Evolutionary conservation across 106 monocot genomes (phyloP), one percentile per base, ranked within the genome.

Genomic region (Cymbidium sinense): DNA sequence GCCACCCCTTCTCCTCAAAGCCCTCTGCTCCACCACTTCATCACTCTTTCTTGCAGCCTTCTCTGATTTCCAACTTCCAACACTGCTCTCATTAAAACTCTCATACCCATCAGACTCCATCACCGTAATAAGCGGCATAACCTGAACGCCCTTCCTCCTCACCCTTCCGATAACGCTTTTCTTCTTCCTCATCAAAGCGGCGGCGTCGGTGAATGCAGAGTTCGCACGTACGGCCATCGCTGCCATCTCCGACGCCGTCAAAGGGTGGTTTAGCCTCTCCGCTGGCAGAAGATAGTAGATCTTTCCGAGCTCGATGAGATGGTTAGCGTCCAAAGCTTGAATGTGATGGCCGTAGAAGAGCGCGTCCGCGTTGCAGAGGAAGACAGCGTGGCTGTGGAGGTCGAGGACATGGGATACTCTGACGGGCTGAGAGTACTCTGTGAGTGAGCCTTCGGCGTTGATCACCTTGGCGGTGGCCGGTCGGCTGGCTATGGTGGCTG

Each of bases 361-460:
- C 9, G n/a, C 31, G 71, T 82, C 76, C 39, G 82, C 70, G 69
- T 77, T 19, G 82, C 82, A 77, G 28, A 82, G 52, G 58, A 82
- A 41, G 50, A 20, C 43, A 11, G 69, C 28, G 21, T 27, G 33
- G 25, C 21, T 23, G 70, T 70, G 28, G 23, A 9, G 8, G 25
- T 29, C 44, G 74, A 81, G 81, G 29, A 64, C 34, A 1, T 64
- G 12, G 36, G 43, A 50, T 2, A 52, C 70, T 10, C 4, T 54
- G 10, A 58, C 54, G 5, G 82, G 39, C n/a, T n/a, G 30, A 2
- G 52, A 29, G 70, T 41, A 72, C n/a, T 82, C 77, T 15, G 13
- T 47, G 47, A 47, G 47, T 47, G 13, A 47, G 47, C 47, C 15
- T 11, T 15, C 15, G 2, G 15, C 11, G 47, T 47, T 47, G 47